Evolutionary conservation across 73 alveolate genomes (phyloP), one percentile per base, ranked within the genome.

Genomic region (Paramecium sonneborni): DNA sequence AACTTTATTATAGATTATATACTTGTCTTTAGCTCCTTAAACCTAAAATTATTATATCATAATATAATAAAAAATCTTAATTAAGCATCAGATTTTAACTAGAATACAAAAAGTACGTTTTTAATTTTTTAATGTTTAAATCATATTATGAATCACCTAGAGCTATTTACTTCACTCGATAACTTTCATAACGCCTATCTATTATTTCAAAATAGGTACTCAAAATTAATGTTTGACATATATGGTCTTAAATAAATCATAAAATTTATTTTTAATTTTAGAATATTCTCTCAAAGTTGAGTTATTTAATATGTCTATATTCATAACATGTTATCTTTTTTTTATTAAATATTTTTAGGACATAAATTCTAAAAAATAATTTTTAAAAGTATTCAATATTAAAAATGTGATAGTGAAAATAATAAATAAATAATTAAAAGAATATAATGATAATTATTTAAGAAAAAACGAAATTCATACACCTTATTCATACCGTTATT

Each of bases 401-500:
- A 14, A 2, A 46, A 46, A 3, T 46, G 3, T 14, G 12, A 0
- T 46, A 14, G 10, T 46, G 8, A 46, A 46, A 8, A 46, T 14
- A 46, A 46, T 46, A 46, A 46, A 0, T 14, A 46, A 3, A 46
- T 12, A 12, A 12, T 14, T 46, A 4, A 14, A 12, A 46, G 15
- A 14, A 46, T 46, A 46, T 46, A 30, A 18, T 52, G 18, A 52
- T 23, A 18, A n/a, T 52, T 52, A 18, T 52, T 52, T 52, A 52
- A 52, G 68, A 18, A 52, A 44, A 52, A 52, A 52, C 68, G 68
- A 52, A 52, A 52, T 18, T 52, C 68, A 52, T 52, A 52, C 30
- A n/a, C 68, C 68, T 52, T 52, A 62, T 28, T 79, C 90, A 43
- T 79, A 79, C 15, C 90, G 20, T 15, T 39, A 79, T 79, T 79